Base-by-base conservation (phyloP, 2,329 filamentous ascomycete species). In the Epichloe coenophiala region DNA sequence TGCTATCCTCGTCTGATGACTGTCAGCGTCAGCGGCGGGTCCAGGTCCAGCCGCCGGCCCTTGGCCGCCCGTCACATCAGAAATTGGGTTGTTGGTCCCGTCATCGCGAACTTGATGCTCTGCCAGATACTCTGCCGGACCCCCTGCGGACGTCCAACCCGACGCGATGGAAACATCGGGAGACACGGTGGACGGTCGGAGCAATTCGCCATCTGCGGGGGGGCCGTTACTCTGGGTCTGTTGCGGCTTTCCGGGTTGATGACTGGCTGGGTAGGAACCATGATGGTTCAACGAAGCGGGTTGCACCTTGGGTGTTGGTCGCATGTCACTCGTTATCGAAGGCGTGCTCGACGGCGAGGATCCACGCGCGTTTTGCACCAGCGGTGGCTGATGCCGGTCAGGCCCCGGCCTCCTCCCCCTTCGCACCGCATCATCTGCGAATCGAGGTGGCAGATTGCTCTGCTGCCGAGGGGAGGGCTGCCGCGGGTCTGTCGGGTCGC, bases 141-240 rank as follows among this genome's bases (percentile, higher is more conserved):
- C 36, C n/a, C 39, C 41, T 3, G 38, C 38, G 17, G 17, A 27
- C 13, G 45, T 47, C 36, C 27, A 39, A 31, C 50, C 54, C 3
- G 54, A 56, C 3, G 45, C 21, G 0, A 43, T 39, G 19, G 51
- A 56, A 23, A 47, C 21, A 7, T 53, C 51, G 2, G 55, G 55
- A 13, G 53, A 56, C n/a, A 55, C 51, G 6, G 49, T 51, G 7
- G 44, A 41, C 4, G 35, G 45, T 19, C 45, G 42, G n/a, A 50
- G n/a, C 5, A 45, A 13, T 8, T 51, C 55, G 4, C 47, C 47
- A 8, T 48, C 44, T 2, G 42, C 36, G 19, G 3, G 19, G 19
- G 31, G n/a, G 4, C 4, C 36, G 12, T n/a, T 39, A 5, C 23
- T 39, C 3, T 44, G 33, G 19, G 3, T 21, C 36, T 3, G 19